phyloP scores from a whole-genome alignment of 345 rosid species.

The Populus euphratica region DNA sequence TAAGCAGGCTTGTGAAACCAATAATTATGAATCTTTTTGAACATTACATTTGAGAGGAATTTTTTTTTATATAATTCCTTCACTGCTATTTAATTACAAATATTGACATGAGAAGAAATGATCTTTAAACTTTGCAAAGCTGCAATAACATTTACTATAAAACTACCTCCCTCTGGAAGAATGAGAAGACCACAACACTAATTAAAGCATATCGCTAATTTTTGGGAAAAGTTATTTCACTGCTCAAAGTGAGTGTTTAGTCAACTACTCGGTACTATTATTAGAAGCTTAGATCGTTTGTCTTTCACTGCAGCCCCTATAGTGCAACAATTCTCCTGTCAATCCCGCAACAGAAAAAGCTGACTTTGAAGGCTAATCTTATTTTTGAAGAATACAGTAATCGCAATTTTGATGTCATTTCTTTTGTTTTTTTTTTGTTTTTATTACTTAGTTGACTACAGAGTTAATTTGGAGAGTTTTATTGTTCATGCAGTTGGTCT shows the following conservation, averaged over 20 bases:
- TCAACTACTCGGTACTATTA: slow-evolving; percentile 3
- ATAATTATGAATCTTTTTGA: neutral
- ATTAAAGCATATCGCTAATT: no score
- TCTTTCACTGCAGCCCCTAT: slow-evolving; percentile 68
- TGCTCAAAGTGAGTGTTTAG: neutral
- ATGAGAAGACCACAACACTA: neutral
- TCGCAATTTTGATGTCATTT: neutral
- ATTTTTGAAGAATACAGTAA: slow-evolving; percentile 86
- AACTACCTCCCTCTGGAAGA: neutral
- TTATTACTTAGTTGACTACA: neutral
- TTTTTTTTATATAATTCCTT: neutral
- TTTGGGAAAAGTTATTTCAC: no score
- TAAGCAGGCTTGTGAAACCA: no score
- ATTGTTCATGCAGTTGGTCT: slow-evolving; percentile 58
- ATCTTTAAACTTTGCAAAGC: neutral
- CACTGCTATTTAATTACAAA: neutral
- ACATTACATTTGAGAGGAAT: no score
- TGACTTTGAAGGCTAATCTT: slow-evolving; percentile 76
- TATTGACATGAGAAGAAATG: neutral
- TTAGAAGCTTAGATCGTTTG: slow-evolving; percentile 9
- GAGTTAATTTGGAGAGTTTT: neutral
- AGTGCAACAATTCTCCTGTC: slow-evolving; percentile 47
- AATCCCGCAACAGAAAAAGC: slow-evolving; percentile 42
- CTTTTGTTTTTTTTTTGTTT: neutral
- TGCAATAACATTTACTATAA: neutral